Evolutionary conservation across 2,329 filamentous ascomycete genomes (phyloP).

Genomic region (Colletotrichum eremochloae): DNA sequence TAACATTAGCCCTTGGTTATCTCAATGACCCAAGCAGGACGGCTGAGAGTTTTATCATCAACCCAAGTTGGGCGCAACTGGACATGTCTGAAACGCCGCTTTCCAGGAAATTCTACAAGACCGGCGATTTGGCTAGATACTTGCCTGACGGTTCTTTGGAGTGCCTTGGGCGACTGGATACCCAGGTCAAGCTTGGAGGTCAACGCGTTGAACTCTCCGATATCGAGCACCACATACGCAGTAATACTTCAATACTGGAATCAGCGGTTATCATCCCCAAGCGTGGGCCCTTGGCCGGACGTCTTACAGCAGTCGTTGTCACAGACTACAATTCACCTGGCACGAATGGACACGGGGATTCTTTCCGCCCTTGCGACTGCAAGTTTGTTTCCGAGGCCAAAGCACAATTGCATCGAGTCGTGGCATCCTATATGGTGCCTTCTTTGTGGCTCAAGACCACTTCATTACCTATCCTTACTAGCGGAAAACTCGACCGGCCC

Average conservation of each 20-base stretch:
- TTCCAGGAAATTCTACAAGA: neutral
- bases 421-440: neutral
- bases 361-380: neutral
- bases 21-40: neutral
- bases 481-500: neutral
- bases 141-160: neutral
- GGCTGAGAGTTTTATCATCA: neutral
- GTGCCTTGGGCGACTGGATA: neutral
- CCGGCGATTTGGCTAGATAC: neutral
- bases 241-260: neutral
- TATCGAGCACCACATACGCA: neutral
- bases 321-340: neutral
- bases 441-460: neutral
- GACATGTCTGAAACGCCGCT: neutral
- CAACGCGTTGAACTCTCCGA: neutral
- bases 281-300: neutral
- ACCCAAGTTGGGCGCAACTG: neutral
- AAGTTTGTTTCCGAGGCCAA: neutral
- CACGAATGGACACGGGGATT: neutral
- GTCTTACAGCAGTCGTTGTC: neutral
- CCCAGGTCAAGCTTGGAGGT: neutral
- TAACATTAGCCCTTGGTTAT: neutral
- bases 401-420: neutral
- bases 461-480: neutral
- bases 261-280: neutral